These are phyloP conservation scores for Psilocybe cubensis DNA, from an alignment of 768 basidiomycete species.

Conservation along the genomic window DNA sequence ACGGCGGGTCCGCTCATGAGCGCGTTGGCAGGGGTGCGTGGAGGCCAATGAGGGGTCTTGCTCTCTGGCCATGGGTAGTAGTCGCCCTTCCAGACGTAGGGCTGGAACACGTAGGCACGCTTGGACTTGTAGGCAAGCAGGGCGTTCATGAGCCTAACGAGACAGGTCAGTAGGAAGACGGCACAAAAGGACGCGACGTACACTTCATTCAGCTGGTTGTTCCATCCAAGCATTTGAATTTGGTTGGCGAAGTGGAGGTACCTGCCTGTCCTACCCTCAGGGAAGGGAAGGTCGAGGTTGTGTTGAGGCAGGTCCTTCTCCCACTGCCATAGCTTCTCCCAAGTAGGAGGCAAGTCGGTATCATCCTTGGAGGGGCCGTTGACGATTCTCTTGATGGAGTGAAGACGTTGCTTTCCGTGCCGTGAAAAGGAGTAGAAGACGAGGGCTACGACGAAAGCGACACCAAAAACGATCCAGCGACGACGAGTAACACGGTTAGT, in stretches of 20 bases:
- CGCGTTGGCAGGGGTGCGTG: constrained; percentile 45
- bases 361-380: background rate
- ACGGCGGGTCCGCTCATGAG: constrained; percentile 49
- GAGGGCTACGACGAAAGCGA: background rate
- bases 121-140: constrained; percentile 53
- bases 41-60: constrained; percentile 25
- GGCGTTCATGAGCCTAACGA: constrained; percentile 48
- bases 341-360: constrained; percentile 19
- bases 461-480: background rate
- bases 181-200: constrained; percentile 23
- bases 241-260: constrained; percentile 54
- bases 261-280: constrained; percentile 50
- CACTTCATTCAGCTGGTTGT: constrained; percentile 58
- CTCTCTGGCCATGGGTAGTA: constrained; percentile 47
- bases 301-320: constrained; percentile 55
- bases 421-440: background rate
- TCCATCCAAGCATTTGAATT: constrained; percentile 50
- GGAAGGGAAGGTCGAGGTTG: constrained; percentile 46
- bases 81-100: constrained; percentile 45
- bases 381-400: background rate
- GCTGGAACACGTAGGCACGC: constrained; percentile 55
- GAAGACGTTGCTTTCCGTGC: background rate
- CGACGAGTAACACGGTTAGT: background rate
- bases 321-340: constrained; percentile 36
- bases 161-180: background rate